These are phyloP conservation scores for Pythium periplocum DNA, from an alignment of 352 stramenopile genomes.

Conservation along the genomic window DNA sequence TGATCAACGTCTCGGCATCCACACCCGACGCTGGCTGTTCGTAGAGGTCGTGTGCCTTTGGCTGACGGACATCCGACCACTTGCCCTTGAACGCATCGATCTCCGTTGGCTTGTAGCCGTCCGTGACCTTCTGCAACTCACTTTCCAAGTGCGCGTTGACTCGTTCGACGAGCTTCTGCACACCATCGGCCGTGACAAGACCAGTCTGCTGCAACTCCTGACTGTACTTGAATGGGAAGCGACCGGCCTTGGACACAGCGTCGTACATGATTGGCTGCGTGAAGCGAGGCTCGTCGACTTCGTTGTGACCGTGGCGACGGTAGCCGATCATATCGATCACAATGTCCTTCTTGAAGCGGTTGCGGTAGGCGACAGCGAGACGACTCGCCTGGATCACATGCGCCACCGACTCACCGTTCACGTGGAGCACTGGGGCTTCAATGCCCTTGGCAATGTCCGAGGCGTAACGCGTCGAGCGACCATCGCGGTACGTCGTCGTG, in stretches of 20 bases:
- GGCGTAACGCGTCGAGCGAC: constrained; percentile 75
- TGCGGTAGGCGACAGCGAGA: constrained; percentile 76
- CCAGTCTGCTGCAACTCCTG: constrained; percentile 51
- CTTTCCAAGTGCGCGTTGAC: constrained; percentile 62
- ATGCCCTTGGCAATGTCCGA: constrained; percentile 84
- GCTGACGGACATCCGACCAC: constrained; percentile 51
- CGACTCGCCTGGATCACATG: constrained; percentile 74
- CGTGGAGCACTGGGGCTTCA: constrained; percentile 80
- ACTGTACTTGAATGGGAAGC: constrained; percentile 69
- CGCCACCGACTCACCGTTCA: constrained; percentile 79
- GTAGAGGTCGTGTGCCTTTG: constrained; percentile 45
- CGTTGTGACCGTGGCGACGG: constrained; percentile 87
- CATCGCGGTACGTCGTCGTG: constrained; percentile 80
- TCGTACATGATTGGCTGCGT: constrained; percentile 88
- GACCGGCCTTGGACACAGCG: constrained; percentile 50
- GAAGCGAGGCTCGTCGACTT: constrained; percentile 86
- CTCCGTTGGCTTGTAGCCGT: constrained; percentile 56
- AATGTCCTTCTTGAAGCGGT: constrained; percentile 82
- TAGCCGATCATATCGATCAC: constrained; percentile 84
- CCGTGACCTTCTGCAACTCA: constrained; percentile 48
- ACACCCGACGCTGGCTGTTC: constrained; percentile 47
- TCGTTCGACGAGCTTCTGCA: constrained; percentile 54
- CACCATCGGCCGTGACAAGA: constrained; percentile 42
- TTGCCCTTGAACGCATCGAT: constrained; percentile 77
- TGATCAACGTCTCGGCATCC: constrained; percentile 41